phyloP scores from a whole-genome alignment of 331 rosid species.

The Phaseolus coccineus region DNA sequence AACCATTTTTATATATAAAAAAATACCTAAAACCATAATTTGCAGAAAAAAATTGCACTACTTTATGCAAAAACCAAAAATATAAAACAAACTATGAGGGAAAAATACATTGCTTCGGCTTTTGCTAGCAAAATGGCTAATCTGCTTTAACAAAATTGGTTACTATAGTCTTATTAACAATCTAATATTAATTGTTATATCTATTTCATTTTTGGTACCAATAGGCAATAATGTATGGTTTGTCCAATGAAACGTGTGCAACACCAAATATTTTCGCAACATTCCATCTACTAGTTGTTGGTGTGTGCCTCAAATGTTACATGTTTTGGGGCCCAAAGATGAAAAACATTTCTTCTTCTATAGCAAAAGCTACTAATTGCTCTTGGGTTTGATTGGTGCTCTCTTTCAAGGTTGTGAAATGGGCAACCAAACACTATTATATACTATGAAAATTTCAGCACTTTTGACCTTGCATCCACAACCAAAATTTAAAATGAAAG shows the following conservation, averaged over 20 bases:
- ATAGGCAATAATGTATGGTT: not conserved
- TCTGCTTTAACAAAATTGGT: not conserved
- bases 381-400: not conserved
- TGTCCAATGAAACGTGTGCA: constrained; percentile 35
- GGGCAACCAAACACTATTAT: not conserved
- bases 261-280: constrained; percentile 2
- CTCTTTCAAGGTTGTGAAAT: constrained; percentile 20
- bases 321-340: not conserved
- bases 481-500: not conserved
- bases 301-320: not conserved
- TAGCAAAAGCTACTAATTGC: not conserved
- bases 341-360: not conserved
- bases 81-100: not conserved
- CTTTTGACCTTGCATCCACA: not conserved
- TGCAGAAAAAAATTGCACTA: too few relatives aligned
- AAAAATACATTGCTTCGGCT: not conserved
- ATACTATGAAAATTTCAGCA: not conserved
- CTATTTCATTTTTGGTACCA: not conserved
- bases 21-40: too few relatives aligned
- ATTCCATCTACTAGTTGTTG: not conserved
- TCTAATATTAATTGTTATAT: not conserved
- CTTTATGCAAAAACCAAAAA: too few relatives aligned
- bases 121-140: not conserved
- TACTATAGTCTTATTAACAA: not conserved
- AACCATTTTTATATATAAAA: too few relatives aligned